Base-by-base conservation (phyloP, 768 basidiomycete species). In the Hygrophorus russula region DNA sequence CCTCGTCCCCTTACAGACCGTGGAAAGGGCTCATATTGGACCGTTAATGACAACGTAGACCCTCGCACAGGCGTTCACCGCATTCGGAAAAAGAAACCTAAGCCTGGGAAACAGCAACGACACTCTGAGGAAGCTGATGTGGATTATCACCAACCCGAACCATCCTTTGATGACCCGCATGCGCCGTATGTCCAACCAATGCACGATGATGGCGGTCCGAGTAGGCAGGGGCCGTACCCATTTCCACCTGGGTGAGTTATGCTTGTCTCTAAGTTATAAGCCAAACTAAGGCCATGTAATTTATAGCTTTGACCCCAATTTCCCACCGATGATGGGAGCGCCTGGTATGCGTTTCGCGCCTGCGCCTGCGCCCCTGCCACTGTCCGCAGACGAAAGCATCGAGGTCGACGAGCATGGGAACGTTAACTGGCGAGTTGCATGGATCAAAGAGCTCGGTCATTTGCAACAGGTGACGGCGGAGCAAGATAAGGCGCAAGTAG, bases 1-100 rank as follows among this genome's bases (percentile, higher is more conserved):
- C 81, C 88, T 2, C 82, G 88, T n/a, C 88, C 88, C 10, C 74
- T 91, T 51, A 91, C 88, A 5, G 88, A 91, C 54, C 80, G 88
- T 41, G 88, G 88, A 41, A 91, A 91, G 55, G 88, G 88, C 15
- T 89, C 85, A 0, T 91, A 90, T 56, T 91, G 88, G 88, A 89
- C 86, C 0, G 88, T 91, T 49, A 88, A 90, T 53, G 86, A 90
- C 53, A 83, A 84, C 53, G 84, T 90, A 35, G 86, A 90, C 54
- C 86, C 86, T 39, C 82, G 86, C 32, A 89, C 88, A 2, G 88
- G 88, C 29, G 88, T 90, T 27, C 88, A 91, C 56, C 79, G 88
- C 18, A 74, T 89, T 42, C 81, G 88, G 56, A 90, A 90, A 65
- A 90, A 89, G 71, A 86, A 88, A 56, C 70, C 72, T 35, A 82